These are phyloP conservation scores for Carex myosuroides DNA, from an alignment of 176 grass and related monocot genomes.

Conservation along the genomic window DNA sequence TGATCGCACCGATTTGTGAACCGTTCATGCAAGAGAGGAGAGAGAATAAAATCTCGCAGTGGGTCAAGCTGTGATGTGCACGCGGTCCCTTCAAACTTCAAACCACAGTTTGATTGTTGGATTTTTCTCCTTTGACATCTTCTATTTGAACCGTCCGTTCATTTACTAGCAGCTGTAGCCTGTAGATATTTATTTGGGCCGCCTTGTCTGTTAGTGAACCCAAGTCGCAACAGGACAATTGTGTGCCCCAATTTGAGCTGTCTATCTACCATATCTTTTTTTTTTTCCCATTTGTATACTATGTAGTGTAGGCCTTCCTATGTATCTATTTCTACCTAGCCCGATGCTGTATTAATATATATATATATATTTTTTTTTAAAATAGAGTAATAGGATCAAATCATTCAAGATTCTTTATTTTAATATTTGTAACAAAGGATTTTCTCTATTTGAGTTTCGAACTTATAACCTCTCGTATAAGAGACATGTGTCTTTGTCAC, in stretches of 20 bases:
- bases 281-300: background rate
- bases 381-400: too few relatives aligned
- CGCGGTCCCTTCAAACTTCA: background rate
- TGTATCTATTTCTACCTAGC: background rate
- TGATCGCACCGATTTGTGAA: background rate
- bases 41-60: background rate
- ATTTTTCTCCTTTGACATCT: background rate
- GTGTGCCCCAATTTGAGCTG: slow-evolving; percentile 1
- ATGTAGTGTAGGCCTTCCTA: background rate
- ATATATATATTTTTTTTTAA: too few relatives aligned
- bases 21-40: background rate
- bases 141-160: slow-evolving; percentile 18
- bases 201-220: slow-evolving; percentile 12
- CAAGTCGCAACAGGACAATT: slow-evolving; percentile 8
- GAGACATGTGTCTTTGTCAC: too few relatives aligned
- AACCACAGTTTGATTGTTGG: slow-evolving; percentile 19
- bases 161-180: background rate
- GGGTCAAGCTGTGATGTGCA: background rate
- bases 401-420: too few relatives aligned
- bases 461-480: too few relatives aligned
- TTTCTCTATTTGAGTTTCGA: too few relatives aligned
- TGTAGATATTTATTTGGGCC: background rate
- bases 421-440: too few relatives aligned
- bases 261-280: background rate
- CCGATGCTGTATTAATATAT: background rate